A percentile compares a stretch with the other conserved stretches of the same genome.
phyloP scores from a whole-genome alignment of 768 basidiomycete genomes.

The Suillus plorans region DNA sequence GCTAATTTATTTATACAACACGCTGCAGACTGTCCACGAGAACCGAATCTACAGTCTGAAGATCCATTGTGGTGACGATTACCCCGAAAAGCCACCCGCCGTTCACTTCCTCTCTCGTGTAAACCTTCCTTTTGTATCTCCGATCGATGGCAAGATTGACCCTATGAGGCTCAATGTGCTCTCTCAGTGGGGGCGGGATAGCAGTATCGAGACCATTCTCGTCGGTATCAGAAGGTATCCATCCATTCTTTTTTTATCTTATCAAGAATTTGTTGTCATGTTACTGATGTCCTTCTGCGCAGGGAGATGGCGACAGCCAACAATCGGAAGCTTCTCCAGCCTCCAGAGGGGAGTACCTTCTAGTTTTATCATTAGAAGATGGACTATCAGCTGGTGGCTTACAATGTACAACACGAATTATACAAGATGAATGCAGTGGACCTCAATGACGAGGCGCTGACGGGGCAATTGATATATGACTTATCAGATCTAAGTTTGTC shows the following conservation, averaged over 20 bases:
- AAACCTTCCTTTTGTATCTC: conserved; percentile 90
- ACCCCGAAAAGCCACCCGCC: conserved; percentile 76
- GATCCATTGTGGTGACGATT: conserved; percentile 76
- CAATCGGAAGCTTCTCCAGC: conserved; percentile 94
- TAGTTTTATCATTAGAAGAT: conserved; percentile 23
- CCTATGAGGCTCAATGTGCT: conserved; percentile 69
- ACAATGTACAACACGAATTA: conserved; percentile 3
- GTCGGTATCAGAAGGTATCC: conserved; percentile 87
- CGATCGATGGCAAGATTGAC: conserved; percentile 76
- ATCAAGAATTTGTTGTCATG: neutral
- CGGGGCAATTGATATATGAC: neutral
- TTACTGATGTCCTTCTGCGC: conserved; percentile 10
- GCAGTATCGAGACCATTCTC: conserved; percentile 84
- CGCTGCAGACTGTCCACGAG: conserved; percentile 86
- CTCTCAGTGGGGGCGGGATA: conserved; percentile 68
- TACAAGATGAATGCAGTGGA: conserved; percentile 1
- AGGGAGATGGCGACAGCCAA: conserved; percentile 94
- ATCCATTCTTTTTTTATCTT: neutral
- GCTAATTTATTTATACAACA: neutral
- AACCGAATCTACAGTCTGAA: conserved; percentile 97
- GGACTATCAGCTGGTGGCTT: neutral
- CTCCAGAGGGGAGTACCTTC: conserved; percentile 82
- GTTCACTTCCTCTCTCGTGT: conserved; percentile 88
- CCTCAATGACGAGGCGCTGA: conserved; percentile 1
- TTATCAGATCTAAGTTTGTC: neutral